Evolutionary conservation across 1,284 basidiomycete genomes (phyloP).

Genomic region (Clitocybe nebularis): DNA sequence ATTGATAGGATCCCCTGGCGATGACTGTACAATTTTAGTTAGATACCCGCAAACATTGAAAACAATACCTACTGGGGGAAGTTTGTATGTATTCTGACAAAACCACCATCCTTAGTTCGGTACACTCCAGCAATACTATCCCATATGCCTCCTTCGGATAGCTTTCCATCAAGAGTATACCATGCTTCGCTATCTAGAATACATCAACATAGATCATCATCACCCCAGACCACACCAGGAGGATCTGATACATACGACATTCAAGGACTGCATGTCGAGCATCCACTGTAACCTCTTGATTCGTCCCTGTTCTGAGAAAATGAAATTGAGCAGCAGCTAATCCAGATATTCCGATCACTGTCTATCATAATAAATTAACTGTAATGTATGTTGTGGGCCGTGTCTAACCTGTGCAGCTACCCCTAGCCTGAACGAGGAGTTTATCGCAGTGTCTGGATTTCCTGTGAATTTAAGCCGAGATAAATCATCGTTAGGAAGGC

Average conservation of each 20-base stretch:
- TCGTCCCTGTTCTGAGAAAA: conserved; percentile 39
- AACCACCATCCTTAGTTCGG: conserved; percentile 44
- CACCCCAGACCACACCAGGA: neutral
- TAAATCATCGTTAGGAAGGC: conserved; percentile 33
- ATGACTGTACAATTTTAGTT: conserved; percentile 35
- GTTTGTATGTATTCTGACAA: conserved; percentile 59
- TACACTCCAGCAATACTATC: conserved; percentile 54
- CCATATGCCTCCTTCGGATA: conserved; percentile 35
- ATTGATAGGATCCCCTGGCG: conserved; percentile 47
- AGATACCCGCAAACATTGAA: neutral
- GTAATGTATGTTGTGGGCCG: conserved; percentile 3
- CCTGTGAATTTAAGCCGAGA: conserved; percentile 32
- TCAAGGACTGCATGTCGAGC: conserved; percentile 55
- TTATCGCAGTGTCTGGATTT: conserved; percentile 37
- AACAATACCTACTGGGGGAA: conserved; percentile 51
- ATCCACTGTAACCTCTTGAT: conserved; percentile 50
- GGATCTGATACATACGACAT: conserved; percentile 43
- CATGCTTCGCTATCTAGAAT: conserved; percentile 47
- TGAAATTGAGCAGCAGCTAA: conserved; percentile 52
- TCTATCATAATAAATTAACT: conserved; percentile 29
- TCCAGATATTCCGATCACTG: conserved; percentile 48
- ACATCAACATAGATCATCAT: neutral
- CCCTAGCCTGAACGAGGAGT: conserved; percentile 49
- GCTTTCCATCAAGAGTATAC: conserved; percentile 41
- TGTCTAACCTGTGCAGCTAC: conserved; percentile 43